Conservation (phyloP, 129 eudicot species). For the Flaveria brownii region DNA sequence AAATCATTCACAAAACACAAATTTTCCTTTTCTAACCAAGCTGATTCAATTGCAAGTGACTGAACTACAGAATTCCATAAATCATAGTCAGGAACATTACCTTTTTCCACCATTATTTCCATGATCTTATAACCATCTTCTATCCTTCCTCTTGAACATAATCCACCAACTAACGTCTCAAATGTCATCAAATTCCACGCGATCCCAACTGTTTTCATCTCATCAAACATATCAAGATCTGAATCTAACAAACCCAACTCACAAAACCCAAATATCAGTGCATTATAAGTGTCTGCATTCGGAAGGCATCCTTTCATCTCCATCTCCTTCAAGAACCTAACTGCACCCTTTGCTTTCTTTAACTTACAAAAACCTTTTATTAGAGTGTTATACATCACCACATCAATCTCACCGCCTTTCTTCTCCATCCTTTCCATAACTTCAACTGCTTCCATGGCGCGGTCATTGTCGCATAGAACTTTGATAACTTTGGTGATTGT, state of each 20-base stretch:
- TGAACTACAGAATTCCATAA: slow-evolving; percentile 55
- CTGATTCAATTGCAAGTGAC: slow-evolving; percentile 36
- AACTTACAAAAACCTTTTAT: slow-evolving; percentile 63
- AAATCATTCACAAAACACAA: slow-evolving; percentile 23
- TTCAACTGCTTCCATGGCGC: slow-evolving; percentile 70
- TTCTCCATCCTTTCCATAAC: slow-evolving; percentile 64
- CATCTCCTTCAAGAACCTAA: slow-evolving; percentile 66
- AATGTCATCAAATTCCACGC: slow-evolving; percentile 52
- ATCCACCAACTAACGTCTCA: slow-evolving; percentile 63
- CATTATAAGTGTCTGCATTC: slow-evolving; percentile 65
- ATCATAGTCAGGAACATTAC: slow-evolving; percentile 45
- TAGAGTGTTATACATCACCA: slow-evolving; percentile 77
- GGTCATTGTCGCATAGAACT: slow-evolving; percentile 55
- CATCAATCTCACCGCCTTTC: slow-evolving; percentile 69
- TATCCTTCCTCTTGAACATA: slow-evolving; percentile 65
- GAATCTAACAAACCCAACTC: slow-evolving; percentile 52
- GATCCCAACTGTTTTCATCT: slow-evolving; percentile 65
- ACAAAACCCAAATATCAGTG: slow-evolving; percentile 66
- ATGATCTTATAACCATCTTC: slow-evolving; percentile 61
- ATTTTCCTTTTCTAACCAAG: slow-evolving; percentile 30
- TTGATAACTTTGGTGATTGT: slow-evolving; percentile 65
- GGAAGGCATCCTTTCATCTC: slow-evolving; percentile 85
- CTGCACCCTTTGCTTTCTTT: slow-evolving; percentile 66
- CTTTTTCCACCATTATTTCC: slow-evolving; percentile 67
- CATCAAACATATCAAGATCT: slow-evolving; percentile 69